Conservation (phyloP, 192 early-diverging fungal species). For the Anaeromyces robustus region DNA sequence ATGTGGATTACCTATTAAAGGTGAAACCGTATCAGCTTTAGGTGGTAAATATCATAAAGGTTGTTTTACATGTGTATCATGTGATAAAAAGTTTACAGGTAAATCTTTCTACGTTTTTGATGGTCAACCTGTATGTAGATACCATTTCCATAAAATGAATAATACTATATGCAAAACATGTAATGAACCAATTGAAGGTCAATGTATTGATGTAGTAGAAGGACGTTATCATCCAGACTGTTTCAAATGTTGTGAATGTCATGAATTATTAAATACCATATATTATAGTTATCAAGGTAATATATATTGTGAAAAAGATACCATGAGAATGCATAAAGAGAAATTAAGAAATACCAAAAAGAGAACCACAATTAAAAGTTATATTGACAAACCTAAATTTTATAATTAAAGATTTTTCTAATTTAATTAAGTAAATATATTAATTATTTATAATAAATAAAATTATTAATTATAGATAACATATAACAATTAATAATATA, state of each 20-base stretch:
- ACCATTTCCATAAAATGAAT: neutral
- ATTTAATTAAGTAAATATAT: too few species aligned
- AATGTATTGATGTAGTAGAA: neutral
- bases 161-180: neutral
- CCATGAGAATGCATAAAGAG: neutral
- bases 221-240: neutral
- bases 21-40: neutral
- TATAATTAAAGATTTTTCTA: neutral
- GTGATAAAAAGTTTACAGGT: neutral
- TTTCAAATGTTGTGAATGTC: neutral
- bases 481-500: too few species aligned
- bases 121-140: neutral
- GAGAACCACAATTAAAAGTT: neutral
- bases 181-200: neutral
- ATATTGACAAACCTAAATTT: neutral
- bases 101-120: neutral
- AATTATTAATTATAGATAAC: too few species aligned
- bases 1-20: neutral
- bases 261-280: neutral
- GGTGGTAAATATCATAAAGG: neutral
- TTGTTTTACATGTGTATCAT: neutral
- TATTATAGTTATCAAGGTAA: neutral
- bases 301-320: neutral
- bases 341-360: neutral
- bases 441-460: too few species aligned